These are phyloP conservation scores for Diaporthe capsici DNA, from an alignment of 2,329 filamentous ascomycete genomes.

Conservation along the genomic window DNA sequence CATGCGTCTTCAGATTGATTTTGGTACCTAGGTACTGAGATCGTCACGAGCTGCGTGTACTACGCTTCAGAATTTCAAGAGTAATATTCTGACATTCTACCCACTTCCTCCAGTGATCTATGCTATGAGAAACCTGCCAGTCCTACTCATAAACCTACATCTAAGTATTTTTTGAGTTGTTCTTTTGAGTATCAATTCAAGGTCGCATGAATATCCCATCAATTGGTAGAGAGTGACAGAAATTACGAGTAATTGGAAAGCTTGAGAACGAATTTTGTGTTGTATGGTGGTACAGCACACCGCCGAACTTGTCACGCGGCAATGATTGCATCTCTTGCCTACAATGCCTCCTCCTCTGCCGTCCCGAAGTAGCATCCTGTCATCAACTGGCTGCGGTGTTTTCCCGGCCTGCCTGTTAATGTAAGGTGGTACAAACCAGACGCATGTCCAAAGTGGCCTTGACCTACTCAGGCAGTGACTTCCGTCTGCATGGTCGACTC, in stretches of 20 bases:
- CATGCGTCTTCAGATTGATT: no score
- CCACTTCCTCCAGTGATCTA: no score
- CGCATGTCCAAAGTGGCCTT: slow-evolving; percentile 3
- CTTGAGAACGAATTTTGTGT: background rate
- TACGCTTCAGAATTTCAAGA: no score
- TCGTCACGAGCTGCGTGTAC: no score
- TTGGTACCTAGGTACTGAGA: no score
- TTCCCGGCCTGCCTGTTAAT: background rate
- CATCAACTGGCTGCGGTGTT: background rate
- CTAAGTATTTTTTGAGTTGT: no score
- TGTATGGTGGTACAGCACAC: background rate
- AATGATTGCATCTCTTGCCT: background rate
- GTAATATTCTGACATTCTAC: no score
- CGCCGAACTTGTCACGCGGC: background rate
- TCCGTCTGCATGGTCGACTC: background rate
- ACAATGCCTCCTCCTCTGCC: background rate
- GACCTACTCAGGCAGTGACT: background rate
- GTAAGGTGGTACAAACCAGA: slow-evolving; percentile 3
- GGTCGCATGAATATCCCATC: background rate
- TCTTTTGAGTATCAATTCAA: background rate
- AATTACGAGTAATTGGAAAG: background rate
- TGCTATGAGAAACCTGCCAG: no score
- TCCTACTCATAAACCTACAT: no score
- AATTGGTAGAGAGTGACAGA: background rate
- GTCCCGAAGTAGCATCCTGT: background rate